Conservation (phyloP, 306 rosid species). For the Rubus parviflorus region DNA sequence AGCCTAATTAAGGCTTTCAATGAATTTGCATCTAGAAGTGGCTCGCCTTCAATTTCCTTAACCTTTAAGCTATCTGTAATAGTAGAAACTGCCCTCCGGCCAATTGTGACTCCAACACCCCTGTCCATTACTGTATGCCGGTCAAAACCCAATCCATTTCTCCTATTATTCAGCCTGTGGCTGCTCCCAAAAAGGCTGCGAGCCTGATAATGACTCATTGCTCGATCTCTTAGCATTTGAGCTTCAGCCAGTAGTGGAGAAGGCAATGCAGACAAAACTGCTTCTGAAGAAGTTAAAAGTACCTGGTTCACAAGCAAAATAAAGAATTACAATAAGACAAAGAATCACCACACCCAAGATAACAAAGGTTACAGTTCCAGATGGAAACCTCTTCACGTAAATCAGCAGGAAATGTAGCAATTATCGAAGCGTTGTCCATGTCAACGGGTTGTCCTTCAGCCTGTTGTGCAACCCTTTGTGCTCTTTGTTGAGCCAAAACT, state of each 20-base stretch:
- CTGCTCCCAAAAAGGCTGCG: constrained; percentile 77
- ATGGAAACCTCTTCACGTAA: constrained; percentile 92
- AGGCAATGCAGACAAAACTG: constrained; percentile 92
- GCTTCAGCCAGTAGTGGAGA: constrained; percentile 96
- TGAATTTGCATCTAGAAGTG: constrained; percentile 77
- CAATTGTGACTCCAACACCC: constrained; percentile 91
- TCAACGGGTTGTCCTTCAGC: constrained; percentile 99
- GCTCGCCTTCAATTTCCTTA: constrained; percentile 92
- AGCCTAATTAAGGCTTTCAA: constrained; percentile 91
- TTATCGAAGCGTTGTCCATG: constrained; percentile 96
- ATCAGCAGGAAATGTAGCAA: constrained; percentile 99
- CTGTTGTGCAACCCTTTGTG: constrained; percentile 87
- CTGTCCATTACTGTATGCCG: constrained; percentile 85
- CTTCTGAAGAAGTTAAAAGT: constrained; percentile 95
- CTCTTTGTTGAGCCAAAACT: constrained; percentile 96
- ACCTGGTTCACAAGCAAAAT: constrained; percentile 54
- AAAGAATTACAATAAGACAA: constrained; percentile 23
- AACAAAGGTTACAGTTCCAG: constrained; percentile 19
- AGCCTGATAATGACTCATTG: constrained; percentile 98
- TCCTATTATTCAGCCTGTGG: constrained; percentile 78
- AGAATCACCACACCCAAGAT: constrained; percentile 21
- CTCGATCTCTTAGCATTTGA: constrained; percentile 91
- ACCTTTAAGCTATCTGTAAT: constrained; percentile 70
- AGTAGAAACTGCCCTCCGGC: constrained; percentile 70
- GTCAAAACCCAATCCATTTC: constrained; percentile 93